Percentiles rank a stretch among this genome's conserved stretches.
Conservation (phyloP, 352 stramenopile species). For the Globisporangium sylvaticum region DNA sequence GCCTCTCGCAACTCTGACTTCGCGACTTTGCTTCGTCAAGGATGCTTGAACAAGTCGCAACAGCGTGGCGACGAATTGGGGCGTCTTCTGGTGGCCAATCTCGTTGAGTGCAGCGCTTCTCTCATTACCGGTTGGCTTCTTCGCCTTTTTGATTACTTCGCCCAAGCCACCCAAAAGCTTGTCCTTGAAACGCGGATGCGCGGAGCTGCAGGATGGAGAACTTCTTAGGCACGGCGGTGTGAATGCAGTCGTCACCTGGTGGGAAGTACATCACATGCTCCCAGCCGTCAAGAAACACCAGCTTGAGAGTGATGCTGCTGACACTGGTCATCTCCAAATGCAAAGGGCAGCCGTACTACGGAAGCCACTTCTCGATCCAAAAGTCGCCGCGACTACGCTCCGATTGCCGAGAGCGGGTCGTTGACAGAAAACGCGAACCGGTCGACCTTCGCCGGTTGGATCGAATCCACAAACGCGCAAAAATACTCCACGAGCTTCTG, state of each 20-base stretch:
- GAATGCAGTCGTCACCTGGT: conserved; percentile 13
- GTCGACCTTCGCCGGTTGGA: conserved; percentile 10
- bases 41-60: conserved; percentile 20
- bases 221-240: conserved; percentile 14
- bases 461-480: conserved; percentile 14
- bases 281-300: not conserved
- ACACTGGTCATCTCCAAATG: not conserved
- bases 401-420: conserved; percentile 8
- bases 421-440: conserved; percentile 14
- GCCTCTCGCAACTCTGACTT: conserved; percentile 11
- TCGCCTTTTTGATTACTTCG: conserved; percentile 23
- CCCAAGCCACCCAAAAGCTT: conserved; percentile 20
- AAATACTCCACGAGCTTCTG: conserved; percentile 19
- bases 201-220: conserved; percentile 25
- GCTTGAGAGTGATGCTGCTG: not conserved
- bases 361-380: conserved; percentile 39
- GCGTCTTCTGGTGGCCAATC: conserved; percentile 48
- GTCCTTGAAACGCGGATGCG: conserved; percentile 16
- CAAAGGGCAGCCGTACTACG: conserved; percentile 39
- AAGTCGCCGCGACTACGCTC: conserved; percentile 19
- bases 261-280: conserved; percentile 27
- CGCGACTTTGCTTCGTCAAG: not conserved
- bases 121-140: conserved; percentile 18
- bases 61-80: conserved; percentile 42
- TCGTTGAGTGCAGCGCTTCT: conserved; percentile 30